Base-by-base conservation (phyloP, 257 asterid species). In the Fraxinus americana region DNA sequence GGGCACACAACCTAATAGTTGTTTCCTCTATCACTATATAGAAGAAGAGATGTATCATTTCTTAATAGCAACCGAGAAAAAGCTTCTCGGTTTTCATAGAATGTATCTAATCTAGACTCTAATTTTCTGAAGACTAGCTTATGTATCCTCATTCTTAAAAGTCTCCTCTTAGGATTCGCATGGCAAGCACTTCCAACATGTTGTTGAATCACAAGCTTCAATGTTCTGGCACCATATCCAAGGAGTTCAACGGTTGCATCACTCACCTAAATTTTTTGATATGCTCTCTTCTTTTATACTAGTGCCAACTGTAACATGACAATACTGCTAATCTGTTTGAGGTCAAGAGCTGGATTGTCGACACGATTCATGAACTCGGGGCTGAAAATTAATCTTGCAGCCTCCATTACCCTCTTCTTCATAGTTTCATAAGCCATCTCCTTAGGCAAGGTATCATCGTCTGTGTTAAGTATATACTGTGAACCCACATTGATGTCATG, bases 341-440 rank as follows among this genome's bases (percentile, higher is more conserved):
- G 95, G 73, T 91, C 95, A 8, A 94, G 96, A 67, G 98, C 81
- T 94, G 96, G 92, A 94, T 94, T 98, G 75, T 94, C 99, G 21
- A 92, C 90, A 3, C 97, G 93, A 71, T 94, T 94, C 99, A 92
- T 92, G 87, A 94, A 94, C 83, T 94, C 98, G 0, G 98, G 98
- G 2, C 95, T 94, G 85, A 94, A 94, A 27, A 87, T 67, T 39
- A 89, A 82, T 75, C 99, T 88, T 2, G 99, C 99, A 69, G 94
- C 94, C 71, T 92, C 96, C 92, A 91, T 80, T 1, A 92, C 98
- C 79, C 90, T 84, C 23, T 76, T 77, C 76, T 87, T 94, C 70
- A 94, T 94, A 7, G 86, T 89, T 79, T 89, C 95, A 79, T 94
- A 94, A 16, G 91, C 86, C 67, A 69, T 74, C 74, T 90, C 97